phyloP scores from a whole-genome alignment of 169 alveolate species.

The Eimeria necatrix region DNA sequence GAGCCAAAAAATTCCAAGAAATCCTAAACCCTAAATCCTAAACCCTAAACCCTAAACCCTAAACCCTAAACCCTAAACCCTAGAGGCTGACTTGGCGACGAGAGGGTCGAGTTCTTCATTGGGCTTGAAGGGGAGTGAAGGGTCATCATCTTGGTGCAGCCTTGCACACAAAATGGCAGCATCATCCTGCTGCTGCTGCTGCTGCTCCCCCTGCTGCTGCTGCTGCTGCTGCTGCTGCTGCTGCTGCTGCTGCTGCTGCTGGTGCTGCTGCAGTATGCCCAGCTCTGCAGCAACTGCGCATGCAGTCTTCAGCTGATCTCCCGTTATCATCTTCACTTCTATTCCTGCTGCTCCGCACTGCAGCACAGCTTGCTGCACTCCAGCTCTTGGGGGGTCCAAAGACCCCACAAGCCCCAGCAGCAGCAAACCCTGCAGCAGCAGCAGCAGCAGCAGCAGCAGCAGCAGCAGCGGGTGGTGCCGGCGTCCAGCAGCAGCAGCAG shows the following conservation, averaged over 20 bases:
- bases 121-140: constrained; percentile 81
- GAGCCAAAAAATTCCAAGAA: too few species aligned
- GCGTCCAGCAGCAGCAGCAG: neutral
- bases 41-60: too few species aligned
- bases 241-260: neutral
- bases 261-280: constrained; percentile 83
- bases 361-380: constrained; percentile 98
- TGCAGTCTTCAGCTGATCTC: constrained; percentile 98
- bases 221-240: neutral
- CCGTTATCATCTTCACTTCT: constrained; percentile 99
- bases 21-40: too few species aligned
- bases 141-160: constrained; percentile 86
- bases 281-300: constrained; percentile 96
- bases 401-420: constrained; percentile 93
- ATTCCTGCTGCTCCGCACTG: constrained; percentile 98
- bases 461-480: neutral
- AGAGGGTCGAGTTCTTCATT: constrained; percentile 88
- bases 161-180: constrained; percentile 82
- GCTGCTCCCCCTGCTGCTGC: neutral
- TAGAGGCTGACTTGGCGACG: constrained; percentile 83
- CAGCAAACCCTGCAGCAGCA: constrained; percentile 75
- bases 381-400: constrained; percentile 98
- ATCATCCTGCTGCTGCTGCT: neutral
- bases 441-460: constrained; percentile 76
- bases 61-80: too few species aligned